Base-by-base conservation (phyloP, 2,329 filamentous ascomycete genomes). In the Sporothrix schenckii region DNA sequence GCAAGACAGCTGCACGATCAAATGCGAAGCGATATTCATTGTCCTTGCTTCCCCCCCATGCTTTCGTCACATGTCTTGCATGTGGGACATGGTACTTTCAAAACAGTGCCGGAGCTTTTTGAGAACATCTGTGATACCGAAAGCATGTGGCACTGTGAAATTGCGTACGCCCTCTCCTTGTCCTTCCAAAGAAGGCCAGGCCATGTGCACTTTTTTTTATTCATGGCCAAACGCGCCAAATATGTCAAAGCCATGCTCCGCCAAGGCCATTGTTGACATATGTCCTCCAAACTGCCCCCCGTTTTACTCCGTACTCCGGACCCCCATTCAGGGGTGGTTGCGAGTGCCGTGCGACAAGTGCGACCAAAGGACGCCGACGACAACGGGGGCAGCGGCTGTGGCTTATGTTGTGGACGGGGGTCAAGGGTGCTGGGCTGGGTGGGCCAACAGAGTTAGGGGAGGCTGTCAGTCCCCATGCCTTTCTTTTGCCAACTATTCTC, bases 271-370 rank as follows among this genome's bases (percentile, higher is more conserved):
- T 19, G 44, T 30, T 49, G 21, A 16, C n/a, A 6, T 27, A 34
- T 9, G 34, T 34, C 21, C 39, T n/a, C 41, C 13, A 41, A 16
- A 5, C 4, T 39, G 27, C 9, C 10, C n/a, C 19, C n/a, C 63
- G 30, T 27, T 49, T 21, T 19, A n/a, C n/a, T 30, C 34, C 34
- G 50, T 34, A 9, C 34, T n/a, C 11, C 39, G n/a, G 47, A 24
- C 7, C n/a, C 13, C 13, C 24, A 24, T 16, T 13, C 50, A 50
- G 53, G 66, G 56, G 41, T 47, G 39, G 27, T 63, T 24, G 16
- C 14, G 34, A 44, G 44, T 52, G 66, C 66, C 66, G 41, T 27
- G 54, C 60, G 66, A 69, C 66, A 69, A 50, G 54, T 50, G 41
- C 30, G 65, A 52, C 30, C 16, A 58, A 34, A 47, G 21, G 39